Conservation (phyloP, 805 yeast species). For the Cyberlindnera sargentensis region DNA sequence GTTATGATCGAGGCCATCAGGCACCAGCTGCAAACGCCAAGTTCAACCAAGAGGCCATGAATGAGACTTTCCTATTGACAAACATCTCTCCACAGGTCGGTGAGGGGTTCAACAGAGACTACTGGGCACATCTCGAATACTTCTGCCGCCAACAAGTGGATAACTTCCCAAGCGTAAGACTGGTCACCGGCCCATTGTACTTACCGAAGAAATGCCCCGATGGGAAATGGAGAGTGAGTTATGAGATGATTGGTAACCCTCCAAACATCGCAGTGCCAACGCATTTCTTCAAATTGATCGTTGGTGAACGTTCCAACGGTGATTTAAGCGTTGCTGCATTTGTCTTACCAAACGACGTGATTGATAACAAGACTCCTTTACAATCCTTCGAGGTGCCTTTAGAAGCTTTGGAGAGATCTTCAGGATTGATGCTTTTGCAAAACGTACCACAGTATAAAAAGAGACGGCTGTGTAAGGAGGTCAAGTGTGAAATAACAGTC, state of each 20-base stretch:
- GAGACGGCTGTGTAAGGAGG: constrained; percentile 71
- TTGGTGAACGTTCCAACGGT: constrained; percentile 60
- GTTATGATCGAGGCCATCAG: constrained; percentile 95
- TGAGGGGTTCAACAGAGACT: constrained; percentile 93
- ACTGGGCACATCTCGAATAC: constrained; percentile 96
- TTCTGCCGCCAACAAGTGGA: constrained; percentile 73
- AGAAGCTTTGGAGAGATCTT: constrained; percentile 79
- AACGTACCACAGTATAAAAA: constrained; percentile 51
- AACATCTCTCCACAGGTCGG: constrained; percentile 98
- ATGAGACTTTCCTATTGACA: constrained; percentile 83
- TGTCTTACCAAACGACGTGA: constrained; percentile 83
- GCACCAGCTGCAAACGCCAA: constrained; percentile 98
- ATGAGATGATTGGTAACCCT: constrained; percentile 94
- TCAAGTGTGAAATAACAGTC: constrained; percentile 70
- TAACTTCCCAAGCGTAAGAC: constrained; percentile 68
- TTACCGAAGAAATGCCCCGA: constrained; percentile 70
- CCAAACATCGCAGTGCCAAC: constrained; percentile 97
- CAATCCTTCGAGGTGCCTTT: constrained; percentile 79
- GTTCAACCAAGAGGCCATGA: constrained; percentile 85
- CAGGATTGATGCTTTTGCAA: constrained; percentile 77
- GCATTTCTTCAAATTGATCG: constrained; percentile 85
- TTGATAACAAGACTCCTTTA: constrained; percentile 64
- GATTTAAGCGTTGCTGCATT: constrained; percentile 79
- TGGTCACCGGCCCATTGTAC: constrained; percentile 91
- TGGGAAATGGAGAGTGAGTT: constrained; percentile 77